Percentiles rank a stretch among this genome's conserved stretches.
phyloP scores from a whole-genome alignment of 306 rosid genomes.

The Trichosanthes cucumerina region DNA sequence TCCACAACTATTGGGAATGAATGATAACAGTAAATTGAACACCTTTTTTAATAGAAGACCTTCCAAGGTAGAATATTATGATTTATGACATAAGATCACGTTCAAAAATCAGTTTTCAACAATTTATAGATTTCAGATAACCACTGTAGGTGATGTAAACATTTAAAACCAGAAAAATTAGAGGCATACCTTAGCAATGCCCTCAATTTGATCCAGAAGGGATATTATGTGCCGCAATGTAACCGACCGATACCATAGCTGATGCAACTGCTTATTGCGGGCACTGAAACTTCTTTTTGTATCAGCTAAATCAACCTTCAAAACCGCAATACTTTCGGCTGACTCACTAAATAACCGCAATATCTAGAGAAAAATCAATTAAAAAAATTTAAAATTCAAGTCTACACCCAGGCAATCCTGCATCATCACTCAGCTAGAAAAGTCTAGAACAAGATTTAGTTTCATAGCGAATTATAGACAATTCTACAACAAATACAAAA shows the following conservation, averaged over 20 bases:
- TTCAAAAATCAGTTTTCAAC: background rate
- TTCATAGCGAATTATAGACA: background rate
- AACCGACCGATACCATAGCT: conserved; percentile 97
- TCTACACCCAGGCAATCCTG: background rate
- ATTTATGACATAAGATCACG: background rate
- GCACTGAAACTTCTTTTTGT: conserved; percentile 80
- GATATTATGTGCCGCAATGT: conserved; percentile 93
- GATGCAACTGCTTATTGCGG: conserved; percentile 95
- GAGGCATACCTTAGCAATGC: conserved; percentile 75
- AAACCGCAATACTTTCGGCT: conserved; percentile 57
- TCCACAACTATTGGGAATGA: conserved; percentile 5
- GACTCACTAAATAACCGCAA: conserved; percentile 94
- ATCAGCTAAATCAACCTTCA: conserved; percentile 87
- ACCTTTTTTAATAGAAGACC: background rate
- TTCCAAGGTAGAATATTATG: background rate
- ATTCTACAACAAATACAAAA: background rate
- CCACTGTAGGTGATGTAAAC: background rate
- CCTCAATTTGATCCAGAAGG: conserved; percentile 96
- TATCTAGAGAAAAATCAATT: conserved; percentile 44
- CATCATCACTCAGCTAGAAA: background rate
- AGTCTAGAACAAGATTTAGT: background rate
- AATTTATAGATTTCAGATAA: background rate
- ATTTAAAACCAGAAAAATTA: background rate
- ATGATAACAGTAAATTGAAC: background rate
- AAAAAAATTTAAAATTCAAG: background rate